phyloP scores from a whole-genome alignment of 371 early-diverging fungal genomes.

The Funneliformis caledonium region DNA sequence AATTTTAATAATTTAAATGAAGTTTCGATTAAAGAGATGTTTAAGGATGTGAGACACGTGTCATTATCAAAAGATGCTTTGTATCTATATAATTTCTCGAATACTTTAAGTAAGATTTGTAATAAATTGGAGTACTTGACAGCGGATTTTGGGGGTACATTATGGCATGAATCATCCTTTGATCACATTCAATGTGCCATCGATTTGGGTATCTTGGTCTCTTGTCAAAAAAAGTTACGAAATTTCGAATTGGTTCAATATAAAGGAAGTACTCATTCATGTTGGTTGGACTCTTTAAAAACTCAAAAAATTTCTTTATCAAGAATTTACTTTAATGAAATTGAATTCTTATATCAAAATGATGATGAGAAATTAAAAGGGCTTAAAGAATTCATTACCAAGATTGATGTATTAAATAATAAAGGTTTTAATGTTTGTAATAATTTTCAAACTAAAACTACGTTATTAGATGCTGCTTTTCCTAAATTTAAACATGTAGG shows the following conservation, averaged over 20 bases:
- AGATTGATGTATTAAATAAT: no score
- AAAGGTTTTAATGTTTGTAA: not conserved
- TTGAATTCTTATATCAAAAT: not conserved
- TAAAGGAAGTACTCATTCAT: not conserved
- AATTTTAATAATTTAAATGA: not conserved
- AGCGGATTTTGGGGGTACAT: not conserved
- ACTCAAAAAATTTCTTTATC: slow-evolving; percentile 1
- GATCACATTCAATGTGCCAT: not conserved
- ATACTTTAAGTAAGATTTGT: not conserved
- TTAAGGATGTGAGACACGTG: not conserved
- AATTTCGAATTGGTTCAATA: not conserved
- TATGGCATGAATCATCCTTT: not conserved
- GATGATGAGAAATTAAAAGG: not conserved
- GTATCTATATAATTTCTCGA: not conserved
- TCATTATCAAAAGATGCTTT: not conserved
- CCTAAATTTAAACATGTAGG: not conserved
- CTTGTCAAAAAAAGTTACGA: not conserved
- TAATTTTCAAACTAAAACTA: not conserved
- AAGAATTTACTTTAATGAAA: slow-evolving; percentile 1
- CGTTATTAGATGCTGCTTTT: not conserved
- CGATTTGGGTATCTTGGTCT: not conserved
- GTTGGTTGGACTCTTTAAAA: not conserved
- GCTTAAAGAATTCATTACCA: no score
- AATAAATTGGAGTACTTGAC: not conserved
- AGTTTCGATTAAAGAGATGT: not conserved